These are phyloP conservation scores for Miscanthus lutarioriparius DNA, from an alignment of 176 grass and related monocot genomes.

Conservation along the genomic window DNA sequence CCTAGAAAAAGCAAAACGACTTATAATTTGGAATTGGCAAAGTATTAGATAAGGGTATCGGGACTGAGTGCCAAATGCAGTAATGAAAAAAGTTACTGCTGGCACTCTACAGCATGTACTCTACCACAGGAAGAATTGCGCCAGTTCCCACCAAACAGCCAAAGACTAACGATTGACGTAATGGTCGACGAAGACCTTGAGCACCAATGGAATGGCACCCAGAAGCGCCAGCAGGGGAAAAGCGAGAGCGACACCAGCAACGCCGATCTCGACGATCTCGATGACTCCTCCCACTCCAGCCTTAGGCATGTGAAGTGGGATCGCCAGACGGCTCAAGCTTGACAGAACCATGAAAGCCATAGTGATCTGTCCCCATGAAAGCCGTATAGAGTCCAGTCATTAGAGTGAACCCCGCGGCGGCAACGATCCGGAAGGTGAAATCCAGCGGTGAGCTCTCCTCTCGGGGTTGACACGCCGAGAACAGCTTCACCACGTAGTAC, in stretches of 20 bases:
- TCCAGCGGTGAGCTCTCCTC: neutral
- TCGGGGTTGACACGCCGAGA: neutral
- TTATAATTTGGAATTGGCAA: too few relatives aligned
- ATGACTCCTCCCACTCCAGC: neutral
- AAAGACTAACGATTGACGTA: neutral
- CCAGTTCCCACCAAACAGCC: too few relatives aligned
- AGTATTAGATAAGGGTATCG: too few relatives aligned
- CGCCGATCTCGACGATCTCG: neutral
- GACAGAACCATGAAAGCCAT: constrained; percentile 20
- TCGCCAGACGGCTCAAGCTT: constrained; percentile 31
- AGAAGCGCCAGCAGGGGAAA: neutral
- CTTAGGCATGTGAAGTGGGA: neutral
- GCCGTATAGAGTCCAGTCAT: constrained; percentile 27
- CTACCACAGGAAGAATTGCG: too few relatives aligned
- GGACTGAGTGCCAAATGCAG: neutral
- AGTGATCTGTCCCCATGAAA: constrained; percentile 11
- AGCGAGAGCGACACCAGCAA: neutral
- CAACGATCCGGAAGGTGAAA: neutral
- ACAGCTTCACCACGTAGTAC: neutral
- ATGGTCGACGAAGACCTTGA: neutral
- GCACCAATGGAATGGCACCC: constrained; percentile 7
- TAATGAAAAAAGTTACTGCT: neutral
- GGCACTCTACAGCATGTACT: neutral
- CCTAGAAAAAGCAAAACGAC: too few relatives aligned
- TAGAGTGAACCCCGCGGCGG: neutral